Percentiles rank a stretch among this genome's conserved stretches.
Conservation (phyloP, 306 rosid genomes). For the Urtica urens region DNA sequence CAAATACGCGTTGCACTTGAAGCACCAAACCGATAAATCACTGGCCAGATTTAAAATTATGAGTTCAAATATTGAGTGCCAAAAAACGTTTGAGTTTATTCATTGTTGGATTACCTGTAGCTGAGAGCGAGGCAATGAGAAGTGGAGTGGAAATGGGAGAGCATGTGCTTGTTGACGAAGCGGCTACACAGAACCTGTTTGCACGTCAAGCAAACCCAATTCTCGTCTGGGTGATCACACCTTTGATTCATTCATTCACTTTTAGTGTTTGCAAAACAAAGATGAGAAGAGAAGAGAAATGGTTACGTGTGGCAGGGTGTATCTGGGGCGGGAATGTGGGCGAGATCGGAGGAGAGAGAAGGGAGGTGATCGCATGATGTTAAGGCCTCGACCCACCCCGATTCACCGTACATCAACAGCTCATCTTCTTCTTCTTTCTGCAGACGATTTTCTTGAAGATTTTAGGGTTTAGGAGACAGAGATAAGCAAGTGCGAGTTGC, state of each 20-base stretch:
- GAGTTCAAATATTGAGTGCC: too few species aligned
- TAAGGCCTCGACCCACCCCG: constrained; percentile 80
- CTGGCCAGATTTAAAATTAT: too few species aligned
- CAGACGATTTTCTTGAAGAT: constrained; percentile 20
- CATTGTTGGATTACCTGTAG: constrained; percentile 59
- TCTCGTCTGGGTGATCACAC: constrained; percentile 65
- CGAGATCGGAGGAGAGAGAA: constrained; percentile 42
- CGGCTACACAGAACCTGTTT: constrained; percentile 75
- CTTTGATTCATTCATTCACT: background rate
- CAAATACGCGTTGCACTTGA: constrained; percentile 73
- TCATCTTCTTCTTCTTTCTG: constrained; percentile 35
- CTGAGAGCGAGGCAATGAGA: constrained; percentile 59
- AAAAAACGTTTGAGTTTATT: too few species aligned
- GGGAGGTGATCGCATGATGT: constrained; percentile 51
- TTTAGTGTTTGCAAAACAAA: background rate
- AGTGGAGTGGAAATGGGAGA: constrained; percentile 34
- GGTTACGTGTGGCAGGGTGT: constrained; percentile 48
- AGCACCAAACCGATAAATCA: constrained; percentile 87
- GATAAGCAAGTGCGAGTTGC: too few species aligned
- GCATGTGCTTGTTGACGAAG: constrained; percentile 85
- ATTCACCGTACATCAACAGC: constrained; percentile 32
- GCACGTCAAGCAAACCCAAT: constrained; percentile 72
- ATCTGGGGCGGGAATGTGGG: constrained; percentile 52
- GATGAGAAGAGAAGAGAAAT: background rate
- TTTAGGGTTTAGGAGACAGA: background rate